A percentile compares a stretch with the other conserved stretches of the same genome.
phyloP scores from a whole-genome alignment of 805 yeast genomes.

The Kregervanrija fluxuum region DNA sequence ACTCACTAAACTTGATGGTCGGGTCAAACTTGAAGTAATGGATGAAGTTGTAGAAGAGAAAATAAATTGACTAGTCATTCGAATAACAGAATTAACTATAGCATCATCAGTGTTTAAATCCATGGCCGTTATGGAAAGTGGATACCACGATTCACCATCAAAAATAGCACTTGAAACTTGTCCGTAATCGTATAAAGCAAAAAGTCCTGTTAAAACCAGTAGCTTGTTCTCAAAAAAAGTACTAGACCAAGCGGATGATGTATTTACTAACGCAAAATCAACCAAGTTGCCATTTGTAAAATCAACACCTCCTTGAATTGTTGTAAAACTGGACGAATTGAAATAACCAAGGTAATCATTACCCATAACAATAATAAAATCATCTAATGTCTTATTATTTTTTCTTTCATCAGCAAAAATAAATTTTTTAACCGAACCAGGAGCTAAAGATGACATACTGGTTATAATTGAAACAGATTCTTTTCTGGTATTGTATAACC shows the following conservation, averaged over 20 bases:
- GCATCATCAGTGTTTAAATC: constrained; percentile 20
- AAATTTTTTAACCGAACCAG: constrained; percentile 27
- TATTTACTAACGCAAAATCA: constrained; percentile 29
- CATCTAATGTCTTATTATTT: constrained; percentile 33
- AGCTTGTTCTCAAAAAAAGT: constrained; percentile 38
- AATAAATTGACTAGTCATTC: constrained; percentile 32
- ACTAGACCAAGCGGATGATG: constrained; percentile 24
- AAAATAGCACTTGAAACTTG: constrained; percentile 52
- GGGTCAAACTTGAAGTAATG: constrained; percentile 11
- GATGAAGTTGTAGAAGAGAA: constrained; percentile 24
- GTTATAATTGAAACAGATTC: constrained; percentile 18
- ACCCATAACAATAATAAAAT: constrained; percentile 38
- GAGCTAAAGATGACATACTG: constrained; percentile 20
- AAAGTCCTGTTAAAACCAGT: constrained; percentile 51
- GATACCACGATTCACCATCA: constrained; percentile 64
- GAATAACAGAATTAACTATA: constrained; percentile 24
- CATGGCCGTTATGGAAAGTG: constrained; percentile 43
- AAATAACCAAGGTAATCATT: constrained; percentile 30
- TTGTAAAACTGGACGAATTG: constrained; percentile 43
- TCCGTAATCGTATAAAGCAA: constrained; percentile 46
- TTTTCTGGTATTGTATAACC: constrained; percentile 45
- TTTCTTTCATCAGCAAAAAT: constrained; percentile 28
- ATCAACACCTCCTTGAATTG: constrained; percentile 31
- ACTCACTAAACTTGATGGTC: constrained; percentile 4
- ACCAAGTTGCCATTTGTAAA: constrained; percentile 32